These are phyloP conservation scores for Penium margaritaceum DNA, from an alignment of 139 green algal genomes.

Conservation along the genomic window DNA sequence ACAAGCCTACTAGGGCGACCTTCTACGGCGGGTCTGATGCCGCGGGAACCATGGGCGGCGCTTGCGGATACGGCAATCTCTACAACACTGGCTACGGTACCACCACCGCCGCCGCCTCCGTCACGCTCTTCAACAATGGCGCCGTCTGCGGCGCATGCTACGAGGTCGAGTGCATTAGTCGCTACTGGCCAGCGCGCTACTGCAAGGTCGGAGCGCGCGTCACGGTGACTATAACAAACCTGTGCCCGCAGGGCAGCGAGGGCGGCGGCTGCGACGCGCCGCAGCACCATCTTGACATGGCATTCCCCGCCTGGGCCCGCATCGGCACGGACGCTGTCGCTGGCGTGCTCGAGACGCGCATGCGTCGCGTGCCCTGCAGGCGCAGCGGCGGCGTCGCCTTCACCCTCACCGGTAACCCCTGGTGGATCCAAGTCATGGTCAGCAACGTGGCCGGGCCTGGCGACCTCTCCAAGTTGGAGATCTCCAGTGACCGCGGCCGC, in stretches of 20 bases:
- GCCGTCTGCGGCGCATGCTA: conserved; percentile 15
- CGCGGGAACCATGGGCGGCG: conserved; percentile 26
- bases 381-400: conserved; percentile 8
- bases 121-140: conserved; percentile 18
- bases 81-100: conserved; percentile 15
- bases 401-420: conserved; percentile 16
- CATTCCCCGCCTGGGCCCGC: background rate
- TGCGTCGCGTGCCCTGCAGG: conserved; percentile 18
- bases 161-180: conserved; percentile 17
- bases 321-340: background rate
- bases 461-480: conserved; percentile 1
- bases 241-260: conserved; percentile 18
- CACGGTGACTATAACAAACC: conserved; percentile 31
- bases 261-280: conserved; percentile 9
- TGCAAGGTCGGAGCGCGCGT: background rate
- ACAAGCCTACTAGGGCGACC: too few relatives aligned
- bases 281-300: conserved; percentile 23
- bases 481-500: background rate
- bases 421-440: background rate
- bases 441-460: conserved; percentile 13
- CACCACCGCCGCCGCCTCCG: conserved; percentile 25
- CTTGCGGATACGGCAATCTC: conserved; percentile 38
- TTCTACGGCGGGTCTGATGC: conserved; percentile 28
- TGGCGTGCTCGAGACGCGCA: conserved; percentile 1
- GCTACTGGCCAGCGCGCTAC: background rate